phyloP scores from a whole-genome alignment of 2,329 filamentous ascomycete genomes.

The Diatrype stigma region DNA sequence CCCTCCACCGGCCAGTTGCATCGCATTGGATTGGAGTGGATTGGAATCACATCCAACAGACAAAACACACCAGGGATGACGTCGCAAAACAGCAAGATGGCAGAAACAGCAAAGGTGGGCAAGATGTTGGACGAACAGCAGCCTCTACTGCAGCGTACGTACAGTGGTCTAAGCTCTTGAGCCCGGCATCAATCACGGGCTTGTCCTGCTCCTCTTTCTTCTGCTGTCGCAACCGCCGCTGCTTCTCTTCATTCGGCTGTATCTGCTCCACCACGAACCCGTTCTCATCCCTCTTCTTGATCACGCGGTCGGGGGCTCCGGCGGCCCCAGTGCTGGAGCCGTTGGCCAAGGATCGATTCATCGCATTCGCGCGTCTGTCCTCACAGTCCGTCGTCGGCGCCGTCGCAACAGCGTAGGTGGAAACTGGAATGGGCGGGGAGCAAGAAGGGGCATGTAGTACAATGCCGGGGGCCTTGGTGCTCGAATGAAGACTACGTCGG shows the following conservation, averaged over 20 bases:
- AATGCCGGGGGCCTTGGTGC: no score
- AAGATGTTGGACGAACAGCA: background rate
- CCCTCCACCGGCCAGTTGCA: constrained; percentile 1
- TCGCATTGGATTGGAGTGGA: background rate
- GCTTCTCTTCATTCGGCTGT: constrained; percentile 15
- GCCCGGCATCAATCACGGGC: constrained; percentile 62
- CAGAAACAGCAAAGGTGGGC: background rate
- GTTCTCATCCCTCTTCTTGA: constrained; percentile 1
- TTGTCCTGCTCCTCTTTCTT: constrained; percentile 19
- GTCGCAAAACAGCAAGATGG: background rate
- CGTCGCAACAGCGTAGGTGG: background rate
- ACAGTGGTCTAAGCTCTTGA: constrained; percentile 79
- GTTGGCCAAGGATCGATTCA: constrained; percentile 28
- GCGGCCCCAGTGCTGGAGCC: constrained; percentile 25
- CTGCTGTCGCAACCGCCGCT: constrained; percentile 10
- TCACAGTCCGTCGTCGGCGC: constrained; percentile 9
- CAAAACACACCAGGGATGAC: constrained; percentile 1
- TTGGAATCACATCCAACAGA: constrained; percentile 1
- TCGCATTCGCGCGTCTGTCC: constrained; percentile 19
- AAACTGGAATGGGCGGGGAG: no score
- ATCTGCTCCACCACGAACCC: constrained; percentile 22
- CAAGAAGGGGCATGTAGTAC: no score
- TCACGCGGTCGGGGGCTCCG: no score
- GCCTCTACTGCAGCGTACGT: constrained; percentile 25
- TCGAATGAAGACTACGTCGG: no score